Base-by-base conservation (phyloP, 768 basidiomycete species). In the Multifurca ochricompacta region DNA sequence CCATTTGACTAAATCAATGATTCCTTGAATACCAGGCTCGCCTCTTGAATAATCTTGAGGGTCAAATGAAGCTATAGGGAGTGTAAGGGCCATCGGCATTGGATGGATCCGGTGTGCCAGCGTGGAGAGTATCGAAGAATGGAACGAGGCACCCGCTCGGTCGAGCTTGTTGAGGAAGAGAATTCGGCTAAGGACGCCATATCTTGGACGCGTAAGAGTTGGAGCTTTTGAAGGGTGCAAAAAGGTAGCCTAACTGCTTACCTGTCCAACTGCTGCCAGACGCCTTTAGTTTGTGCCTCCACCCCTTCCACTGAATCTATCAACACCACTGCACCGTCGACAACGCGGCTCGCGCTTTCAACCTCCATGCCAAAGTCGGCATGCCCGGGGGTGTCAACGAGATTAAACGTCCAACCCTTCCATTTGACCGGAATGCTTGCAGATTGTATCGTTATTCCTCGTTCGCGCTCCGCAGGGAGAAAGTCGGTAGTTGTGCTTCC, bases 351-450 rank as follows among this genome's bases (percentile, higher is more conserved):
- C 7, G 91, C 91, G 63, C 90, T 88, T 69, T 93, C 91, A 25
- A 94, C 91, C 64, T 94, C 91, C 90, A 93, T 92, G n/a, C 91
- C 91, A 69, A 94, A 94, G 67, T 94, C 91, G 4, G 89, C 91
- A 69, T 94, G 91, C 32, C 91, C 91, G 14, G 91, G 91, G 3
- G 91, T 93, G 63, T 94, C 91, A 42, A 93, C 83, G 41, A 94
- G 77, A 65, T 92, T 94, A 69, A 88, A 85, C 1, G 77, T 82
- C 85, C 87, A 89, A 50, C 83, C 68, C 66, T 83, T 85, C 90
- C 90, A 91, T 64, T 78, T 77, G 35, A 91, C 87, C 3, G 90
- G 90, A 55, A 93, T 90, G 69, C 89, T 91, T 11, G 91, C 91
- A 19, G 89, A 90, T 64, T 93, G 91, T 54, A 94, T 89, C 3